Evolutionary conservation across 140 eudicot species (phyloP).

Genomic region (Anethum foeniculum): DNA sequence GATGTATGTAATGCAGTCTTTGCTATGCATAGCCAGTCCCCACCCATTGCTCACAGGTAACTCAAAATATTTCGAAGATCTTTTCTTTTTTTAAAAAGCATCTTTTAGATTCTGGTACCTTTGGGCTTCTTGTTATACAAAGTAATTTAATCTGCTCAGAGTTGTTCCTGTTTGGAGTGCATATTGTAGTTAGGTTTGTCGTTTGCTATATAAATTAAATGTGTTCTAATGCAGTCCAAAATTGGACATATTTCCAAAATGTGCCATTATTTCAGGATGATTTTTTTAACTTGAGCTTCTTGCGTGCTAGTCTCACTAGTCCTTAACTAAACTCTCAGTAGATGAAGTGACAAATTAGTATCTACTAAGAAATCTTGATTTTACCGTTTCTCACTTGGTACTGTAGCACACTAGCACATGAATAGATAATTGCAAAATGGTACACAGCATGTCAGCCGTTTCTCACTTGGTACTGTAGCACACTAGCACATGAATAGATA

Average conservation of each 20-base stretch:
- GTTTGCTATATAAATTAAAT: background rate
- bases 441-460: background rate
- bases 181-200: background rate
- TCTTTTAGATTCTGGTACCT: background rate
- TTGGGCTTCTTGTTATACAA: background rate
- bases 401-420: background rate
- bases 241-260: background rate
- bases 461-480: no score
- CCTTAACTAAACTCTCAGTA: background rate
- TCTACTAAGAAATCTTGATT: background rate
- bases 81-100: background rate
- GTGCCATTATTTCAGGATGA: background rate
- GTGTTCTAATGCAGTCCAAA: background rate
- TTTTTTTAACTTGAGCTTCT: background rate
- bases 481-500: background rate
- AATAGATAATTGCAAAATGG: background rate
- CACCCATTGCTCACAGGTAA: conserved; percentile 98
- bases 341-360: background rate
- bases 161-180: background rate
- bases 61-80: background rate
- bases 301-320: background rate
- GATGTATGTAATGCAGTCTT: conserved; percentile 94
- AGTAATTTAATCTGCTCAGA: background rate
- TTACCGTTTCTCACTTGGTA: background rate
- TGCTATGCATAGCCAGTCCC: conserved; percentile 96